Percentiles rank a stretch among this genome's conserved stretches.
These are phyloP conservation scores for Talaromyces marneffei DNA, from an alignment of 2,329 filamentous ascomycete species.

Conservation along the genomic window DNA sequence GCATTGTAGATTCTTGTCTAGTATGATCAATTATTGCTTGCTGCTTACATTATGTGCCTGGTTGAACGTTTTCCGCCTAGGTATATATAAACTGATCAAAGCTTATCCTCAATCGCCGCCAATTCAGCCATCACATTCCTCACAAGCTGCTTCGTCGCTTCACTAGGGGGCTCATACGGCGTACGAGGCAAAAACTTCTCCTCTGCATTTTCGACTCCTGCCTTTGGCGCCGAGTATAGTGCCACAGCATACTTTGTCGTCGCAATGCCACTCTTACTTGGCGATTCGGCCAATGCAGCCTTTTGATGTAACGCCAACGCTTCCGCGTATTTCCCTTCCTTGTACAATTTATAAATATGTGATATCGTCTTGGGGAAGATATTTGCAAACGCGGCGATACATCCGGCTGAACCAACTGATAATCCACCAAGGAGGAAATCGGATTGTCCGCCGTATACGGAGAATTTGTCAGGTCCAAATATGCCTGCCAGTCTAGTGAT, in stretches of 20 bases:
- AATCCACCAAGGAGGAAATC: conserved; percentile 61
- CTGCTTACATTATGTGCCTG: not conserved
- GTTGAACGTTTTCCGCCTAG: not conserved
- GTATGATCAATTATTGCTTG: not conserved
- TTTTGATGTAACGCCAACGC: conserved; percentile 56
- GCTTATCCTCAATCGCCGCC: conserved; percentile 34
- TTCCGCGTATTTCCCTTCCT: conserved; percentile 51
- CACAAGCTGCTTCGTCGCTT: conserved; percentile 42
- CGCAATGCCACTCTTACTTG: conserved; percentile 61
- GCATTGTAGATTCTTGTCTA: too few species aligned
- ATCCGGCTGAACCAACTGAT: conserved; percentile 49
- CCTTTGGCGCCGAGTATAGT: conserved; percentile 52
- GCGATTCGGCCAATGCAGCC: conserved; percentile 60
- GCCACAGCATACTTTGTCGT: conserved; percentile 63
- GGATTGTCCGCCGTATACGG: conserved; percentile 65
- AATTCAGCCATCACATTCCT: conserved; percentile 37
- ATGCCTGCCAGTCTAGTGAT: conserved; percentile 51
- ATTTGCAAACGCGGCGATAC: conserved; percentile 55
- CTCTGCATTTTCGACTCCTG: conserved; percentile 56
- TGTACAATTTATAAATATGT: conserved; percentile 57
- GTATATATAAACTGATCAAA: conserved; percentile 10
- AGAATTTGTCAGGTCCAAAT: conserved; percentile 54
- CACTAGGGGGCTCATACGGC: conserved; percentile 52
- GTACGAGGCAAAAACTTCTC: conserved; percentile 54
- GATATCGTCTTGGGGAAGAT: conserved; percentile 53